These are phyloP conservation scores for Lepidium didymum DNA, from an alignment of 345 rosid genomes.

Conservation along the genomic window DNA sequence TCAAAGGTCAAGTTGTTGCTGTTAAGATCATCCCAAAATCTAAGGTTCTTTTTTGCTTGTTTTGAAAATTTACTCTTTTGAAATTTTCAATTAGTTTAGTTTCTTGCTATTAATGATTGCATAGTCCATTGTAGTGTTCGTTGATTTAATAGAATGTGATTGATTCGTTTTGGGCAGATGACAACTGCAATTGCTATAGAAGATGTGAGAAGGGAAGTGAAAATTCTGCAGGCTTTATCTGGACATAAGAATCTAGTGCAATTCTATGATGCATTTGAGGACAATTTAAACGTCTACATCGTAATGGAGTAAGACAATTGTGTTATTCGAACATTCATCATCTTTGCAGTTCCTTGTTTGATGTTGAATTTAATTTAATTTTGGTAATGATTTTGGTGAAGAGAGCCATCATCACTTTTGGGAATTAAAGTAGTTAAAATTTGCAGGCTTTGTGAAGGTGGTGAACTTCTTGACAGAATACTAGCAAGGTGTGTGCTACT, in stretches of 20 bases:
- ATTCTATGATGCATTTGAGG: constrained; percentile 92
- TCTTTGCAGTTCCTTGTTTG: neutral
- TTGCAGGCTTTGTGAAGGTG: constrained; percentile 96
- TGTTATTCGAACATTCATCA: neutral
- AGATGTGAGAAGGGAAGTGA: constrained; percentile 98
- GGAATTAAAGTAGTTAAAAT: neutral
- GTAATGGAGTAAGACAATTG: constrained; percentile 78
- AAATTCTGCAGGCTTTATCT: constrained; percentile 72
- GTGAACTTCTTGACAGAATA: constrained; percentile 90
- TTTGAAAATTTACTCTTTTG: neutral
- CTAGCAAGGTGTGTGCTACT: constrained; percentile 52
- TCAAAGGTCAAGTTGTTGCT: constrained; percentile 77
- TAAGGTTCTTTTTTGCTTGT: constrained; percentile 38
- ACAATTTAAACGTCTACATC: constrained; percentile 70
- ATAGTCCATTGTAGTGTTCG: neutral
- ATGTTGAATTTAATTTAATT: neutral
- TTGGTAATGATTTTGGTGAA: neutral
- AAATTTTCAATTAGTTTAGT: neutral
- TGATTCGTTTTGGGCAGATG: constrained; percentile 48
- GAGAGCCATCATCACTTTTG: neutral
- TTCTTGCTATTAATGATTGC: neutral
- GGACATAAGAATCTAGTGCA: constrained; percentile 79
- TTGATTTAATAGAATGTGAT: neutral
- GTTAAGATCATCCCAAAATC: constrained; percentile 89
- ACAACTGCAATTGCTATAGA: constrained; percentile 91